Evolutionary conservation across 2,329 filamentous ascomycete genomes (phyloP).

Genomic region (Verticillium albo-atrum): DNA sequence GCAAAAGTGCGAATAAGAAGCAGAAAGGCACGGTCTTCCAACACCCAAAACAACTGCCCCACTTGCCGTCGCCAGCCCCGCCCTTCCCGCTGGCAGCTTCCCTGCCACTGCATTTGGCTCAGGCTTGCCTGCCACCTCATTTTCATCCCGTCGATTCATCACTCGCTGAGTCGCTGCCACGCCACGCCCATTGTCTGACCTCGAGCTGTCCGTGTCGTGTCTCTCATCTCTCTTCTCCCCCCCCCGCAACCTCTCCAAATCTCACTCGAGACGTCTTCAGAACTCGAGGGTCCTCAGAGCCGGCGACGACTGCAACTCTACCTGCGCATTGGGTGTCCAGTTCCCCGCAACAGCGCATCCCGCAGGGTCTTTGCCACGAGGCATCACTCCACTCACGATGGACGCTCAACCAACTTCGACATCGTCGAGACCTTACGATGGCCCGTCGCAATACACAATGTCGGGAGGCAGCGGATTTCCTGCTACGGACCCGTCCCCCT

Average conservation of each 20-base stretch:
- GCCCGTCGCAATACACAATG: neutral
- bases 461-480: neutral
- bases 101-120: constrained; percentile 1
- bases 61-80: neutral
- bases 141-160: neutral
- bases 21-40: neutral
- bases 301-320: neutral
- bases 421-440: neutral
- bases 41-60: neutral
- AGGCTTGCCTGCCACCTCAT: neutral
- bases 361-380: neutral
- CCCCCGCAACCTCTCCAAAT: neutral
- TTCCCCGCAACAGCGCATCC: neutral
- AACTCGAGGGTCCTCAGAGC: neutral
- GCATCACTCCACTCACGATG: neutral
- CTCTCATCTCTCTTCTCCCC: neutral
- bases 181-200: neutral
- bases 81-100: neutral
- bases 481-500: neutral
- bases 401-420: neutral
- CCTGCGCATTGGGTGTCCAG: neutral
- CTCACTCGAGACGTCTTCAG: neutral
- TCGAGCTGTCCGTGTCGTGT: neutral
- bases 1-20: neutral
- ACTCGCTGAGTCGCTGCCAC: neutral